phyloP scores from a whole-genome alignment of 148 eudicot genomes.

The Silene latifolia region DNA sequence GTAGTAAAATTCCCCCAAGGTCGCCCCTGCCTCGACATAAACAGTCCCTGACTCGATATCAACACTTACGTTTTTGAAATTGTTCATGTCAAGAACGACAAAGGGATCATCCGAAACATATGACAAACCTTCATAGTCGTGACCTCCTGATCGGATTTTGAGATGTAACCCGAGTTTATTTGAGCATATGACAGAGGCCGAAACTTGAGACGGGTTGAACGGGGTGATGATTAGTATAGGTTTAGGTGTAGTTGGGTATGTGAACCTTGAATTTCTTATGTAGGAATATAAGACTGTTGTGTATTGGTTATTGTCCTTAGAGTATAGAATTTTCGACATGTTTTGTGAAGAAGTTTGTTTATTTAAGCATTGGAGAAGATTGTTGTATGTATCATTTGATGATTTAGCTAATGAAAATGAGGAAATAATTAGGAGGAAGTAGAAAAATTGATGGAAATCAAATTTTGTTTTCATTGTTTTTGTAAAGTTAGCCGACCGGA shows the following conservation, averaged over 20 bases:
- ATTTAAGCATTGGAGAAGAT: neutral
- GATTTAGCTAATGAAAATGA: neutral
- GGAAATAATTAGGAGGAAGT: neutral
- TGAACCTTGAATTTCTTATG: slow-evolving; percentile 19
- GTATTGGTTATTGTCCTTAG: neutral
- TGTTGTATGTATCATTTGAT: neutral
- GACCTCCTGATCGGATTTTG: neutral
- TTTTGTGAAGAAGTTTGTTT: neutral
- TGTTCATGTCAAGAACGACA: slow-evolving; percentile 32
- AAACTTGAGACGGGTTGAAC: neutral
- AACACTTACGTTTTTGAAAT: slow-evolving; percentile 28
- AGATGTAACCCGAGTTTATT: neutral
- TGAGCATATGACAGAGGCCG: neutral
- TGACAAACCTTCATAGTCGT: slow-evolving; percentile 15
- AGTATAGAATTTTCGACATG: neutral
- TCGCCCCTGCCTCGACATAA: slow-evolving; percentile 42
- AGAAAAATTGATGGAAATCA: neutral
- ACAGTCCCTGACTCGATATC: slow-evolving; percentile 23
- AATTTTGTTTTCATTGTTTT: neutral
- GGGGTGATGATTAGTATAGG: neutral
- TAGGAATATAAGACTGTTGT: slow-evolving; percentile 17
- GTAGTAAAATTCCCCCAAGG: slow-evolving; percentile 44
- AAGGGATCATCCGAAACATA: slow-evolving; percentile 31
- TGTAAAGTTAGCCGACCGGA: too few species aligned
- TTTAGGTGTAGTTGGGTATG: neutral